Conservation (phyloP, 2,329 filamentous ascomycete species). For the Aspergillus spinulosporus region DNA sequence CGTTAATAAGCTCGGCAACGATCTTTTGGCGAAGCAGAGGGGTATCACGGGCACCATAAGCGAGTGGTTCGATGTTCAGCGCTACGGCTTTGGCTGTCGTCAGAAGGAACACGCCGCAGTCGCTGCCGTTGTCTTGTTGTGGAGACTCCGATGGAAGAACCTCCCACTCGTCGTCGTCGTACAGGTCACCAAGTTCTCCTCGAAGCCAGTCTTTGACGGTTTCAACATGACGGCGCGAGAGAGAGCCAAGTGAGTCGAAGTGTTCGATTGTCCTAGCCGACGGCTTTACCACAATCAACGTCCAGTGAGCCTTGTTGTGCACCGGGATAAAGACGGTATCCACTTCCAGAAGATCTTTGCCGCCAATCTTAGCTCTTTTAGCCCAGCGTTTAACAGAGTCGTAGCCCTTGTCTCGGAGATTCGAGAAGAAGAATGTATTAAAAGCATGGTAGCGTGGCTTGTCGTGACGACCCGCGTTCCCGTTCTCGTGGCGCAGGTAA, state of each 20-base stretch:
- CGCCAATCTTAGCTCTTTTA: slow-evolving; percentile 49
- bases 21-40: slow-evolving; percentile 46
- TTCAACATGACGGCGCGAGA: slow-evolving; percentile 33
- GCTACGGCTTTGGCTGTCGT: slow-evolving; percentile 51
- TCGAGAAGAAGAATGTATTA: slow-evolving; percentile 48
- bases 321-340: slow-evolving; percentile 52
- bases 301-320: slow-evolving; percentile 51
- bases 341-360: slow-evolving; percentile 44
- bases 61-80: slow-evolving; percentile 46
- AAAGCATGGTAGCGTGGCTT: slow-evolving; percentile 46
- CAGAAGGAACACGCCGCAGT: slow-evolving; percentile 53
- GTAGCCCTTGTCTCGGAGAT: slow-evolving; percentile 41
- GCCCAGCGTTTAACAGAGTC: slow-evolving; percentile 41
- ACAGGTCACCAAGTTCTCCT: slow-evolving; percentile 43
- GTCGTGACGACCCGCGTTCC: slow-evolving; percentile 37
- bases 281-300: slow-evolving; percentile 49
- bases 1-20: slow-evolving; percentile 50
- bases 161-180: slow-evolving; percentile 47
- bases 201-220: slow-evolving; percentile 45
- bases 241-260: slow-evolving; percentile 48
- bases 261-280: slow-evolving; percentile 47
- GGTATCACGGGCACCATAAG: slow-evolving; percentile 44
- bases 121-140: slow-evolving; percentile 48
- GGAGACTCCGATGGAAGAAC: slow-evolving; percentile 43
- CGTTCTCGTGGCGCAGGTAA: slow-evolving; percentile 35